These are phyloP conservation scores for Ricinus communis DNA, from an alignment of 345 rosid genomes.

Conservation along the genomic window DNA sequence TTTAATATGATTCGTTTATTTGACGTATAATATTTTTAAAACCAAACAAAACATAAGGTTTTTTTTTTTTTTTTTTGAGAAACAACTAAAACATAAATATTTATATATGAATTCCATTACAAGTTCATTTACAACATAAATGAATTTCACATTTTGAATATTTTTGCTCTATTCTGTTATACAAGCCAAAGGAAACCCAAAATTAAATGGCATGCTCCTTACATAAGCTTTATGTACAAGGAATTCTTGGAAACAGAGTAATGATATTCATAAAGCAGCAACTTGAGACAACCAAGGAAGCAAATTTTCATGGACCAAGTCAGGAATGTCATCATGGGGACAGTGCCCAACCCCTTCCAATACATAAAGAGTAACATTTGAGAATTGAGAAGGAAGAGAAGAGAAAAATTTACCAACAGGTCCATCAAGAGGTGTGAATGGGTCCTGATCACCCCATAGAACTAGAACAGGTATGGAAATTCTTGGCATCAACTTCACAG, in stretches of 20 bases:
- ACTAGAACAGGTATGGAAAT: constrained; percentile 58
- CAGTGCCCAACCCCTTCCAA: constrained; percentile 85
- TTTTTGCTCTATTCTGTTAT: too few relatives aligned
- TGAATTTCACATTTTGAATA: too few relatives aligned
- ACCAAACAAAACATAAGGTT: too few relatives aligned
- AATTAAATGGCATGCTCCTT: too few relatives aligned
- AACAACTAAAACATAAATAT: too few relatives aligned
- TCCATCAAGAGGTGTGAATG: constrained; percentile 82
- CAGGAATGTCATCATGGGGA: constrained; percentile 85
- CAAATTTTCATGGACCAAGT: constrained; percentile 64
- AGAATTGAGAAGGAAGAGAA: constrained; percentile 48
- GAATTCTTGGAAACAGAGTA: background rate
- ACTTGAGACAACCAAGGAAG: constrained; percentile 77
- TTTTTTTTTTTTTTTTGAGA: too few relatives aligned
- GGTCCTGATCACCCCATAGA: constrained; percentile 85
- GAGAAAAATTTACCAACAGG: constrained; percentile 84
- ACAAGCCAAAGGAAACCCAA: too few relatives aligned
- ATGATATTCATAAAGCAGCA: constrained; percentile 20
- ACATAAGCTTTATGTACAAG: too few relatives aligned
- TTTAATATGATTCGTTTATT: too few relatives aligned
- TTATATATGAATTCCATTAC: too few relatives aligned
- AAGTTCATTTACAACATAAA: too few relatives aligned
- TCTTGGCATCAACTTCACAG: constrained; percentile 57
- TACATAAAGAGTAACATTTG: constrained; percentile 60
- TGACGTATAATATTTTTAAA: too few relatives aligned